A percentile compares a stretch with the other conserved stretches of the same genome.
phyloP scores from a whole-genome alignment of 345 rosid genomes.

The thale cress (Arabidopsis thaliana) region DNA sequence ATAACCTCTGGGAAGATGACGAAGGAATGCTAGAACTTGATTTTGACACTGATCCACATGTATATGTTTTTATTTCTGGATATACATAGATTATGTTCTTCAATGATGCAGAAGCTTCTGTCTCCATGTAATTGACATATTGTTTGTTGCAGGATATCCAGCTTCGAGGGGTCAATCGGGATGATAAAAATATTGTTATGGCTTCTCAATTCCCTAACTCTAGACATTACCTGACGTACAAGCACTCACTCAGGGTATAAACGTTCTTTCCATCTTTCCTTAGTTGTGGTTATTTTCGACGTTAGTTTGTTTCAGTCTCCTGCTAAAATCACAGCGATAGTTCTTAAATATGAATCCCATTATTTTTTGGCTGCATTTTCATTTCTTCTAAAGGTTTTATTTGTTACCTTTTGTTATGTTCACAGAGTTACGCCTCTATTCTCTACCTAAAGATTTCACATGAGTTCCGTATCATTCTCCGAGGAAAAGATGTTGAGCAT shows the following conservation, averaged over 20 bases:
- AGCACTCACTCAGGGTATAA: constrained; percentile 88
- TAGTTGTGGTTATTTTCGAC: background rate
- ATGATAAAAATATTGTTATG: constrained; percentile 86
- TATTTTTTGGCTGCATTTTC: background rate
- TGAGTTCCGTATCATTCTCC: constrained; percentile 82
- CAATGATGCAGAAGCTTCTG: constrained; percentile 7
- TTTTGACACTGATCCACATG: constrained; percentile 75
- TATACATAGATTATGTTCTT: background rate
- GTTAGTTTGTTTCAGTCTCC: constrained; percentile 24
- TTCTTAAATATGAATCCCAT: constrained; percentile 10
- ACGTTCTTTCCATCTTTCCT: constrained; percentile 6
- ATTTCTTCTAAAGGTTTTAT: constrained; percentile 10
- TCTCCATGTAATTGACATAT: constrained; percentile 5
- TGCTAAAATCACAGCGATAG: constrained; percentile 1
- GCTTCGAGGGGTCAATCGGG: constrained; percentile 94
- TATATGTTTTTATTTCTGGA: constrained; percentile 42
- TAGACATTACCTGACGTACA: constrained; percentile 84
- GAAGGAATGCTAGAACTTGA: constrained; percentile 85
- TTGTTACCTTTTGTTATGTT: background rate
- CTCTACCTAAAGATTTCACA: constrained; percentile 83
- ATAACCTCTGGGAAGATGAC: constrained; percentile 98
- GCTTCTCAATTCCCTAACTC: constrained; percentile 78
- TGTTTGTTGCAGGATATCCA: constrained; percentile 81
- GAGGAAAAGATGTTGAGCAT: constrained; percentile 90
- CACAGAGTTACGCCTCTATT: constrained; percentile 89